phyloP scores from a whole-genome alignment of 495 filamentous ascomycete genomes.

The Trichoderma asperelloides region DNA sequence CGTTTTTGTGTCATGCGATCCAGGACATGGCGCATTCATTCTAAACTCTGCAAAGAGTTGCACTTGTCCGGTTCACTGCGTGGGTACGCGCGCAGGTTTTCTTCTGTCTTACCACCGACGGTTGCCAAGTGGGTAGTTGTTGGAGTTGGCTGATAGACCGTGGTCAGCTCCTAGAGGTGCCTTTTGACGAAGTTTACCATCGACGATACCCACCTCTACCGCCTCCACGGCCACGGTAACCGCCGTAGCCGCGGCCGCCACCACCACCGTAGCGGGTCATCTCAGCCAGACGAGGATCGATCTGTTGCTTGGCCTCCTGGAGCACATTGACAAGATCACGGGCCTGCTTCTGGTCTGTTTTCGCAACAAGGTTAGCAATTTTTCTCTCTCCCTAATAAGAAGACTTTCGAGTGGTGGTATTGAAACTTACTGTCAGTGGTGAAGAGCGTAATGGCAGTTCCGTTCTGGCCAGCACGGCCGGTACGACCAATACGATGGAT shows the following conservation, averaged over 20 bases:
- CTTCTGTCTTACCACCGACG: conserved; percentile 34
- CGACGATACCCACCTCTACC: conserved; percentile 42
- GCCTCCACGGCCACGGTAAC: conserved; percentile 58
- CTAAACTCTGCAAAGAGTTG: neutral
- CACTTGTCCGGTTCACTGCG: neutral
- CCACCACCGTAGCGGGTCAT: conserved; percentile 91
- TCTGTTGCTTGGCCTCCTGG: conserved; percentile 94
- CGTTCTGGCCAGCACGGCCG: conserved; percentile 86
- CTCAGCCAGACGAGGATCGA: conserved; percentile 89
- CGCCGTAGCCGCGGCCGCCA: conserved; percentile 62
- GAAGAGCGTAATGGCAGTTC: conserved; percentile 92
- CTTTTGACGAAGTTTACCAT: conserved; percentile 14
- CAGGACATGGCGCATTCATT: neutral
- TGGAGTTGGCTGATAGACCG: conserved; percentile 26
- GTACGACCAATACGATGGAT: conserved; percentile 98
- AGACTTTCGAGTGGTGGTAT: neutral
- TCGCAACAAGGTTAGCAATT: conserved; percentile 23
- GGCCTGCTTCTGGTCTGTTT: conserved; percentile 84
- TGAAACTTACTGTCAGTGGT: conserved; percentile 88
- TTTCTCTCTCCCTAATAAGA: neutral
- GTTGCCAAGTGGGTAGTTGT: conserved; percentile 37
- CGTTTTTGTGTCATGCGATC: neutral
- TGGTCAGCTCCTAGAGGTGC: conserved; percentile 13
- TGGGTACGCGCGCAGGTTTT: neutral
- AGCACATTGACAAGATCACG: conserved; percentile 90